These are phyloP conservation scores for Fusarium succisae DNA, from an alignment of 2,329 filamentous ascomycete species.

Conservation along the genomic window DNA sequence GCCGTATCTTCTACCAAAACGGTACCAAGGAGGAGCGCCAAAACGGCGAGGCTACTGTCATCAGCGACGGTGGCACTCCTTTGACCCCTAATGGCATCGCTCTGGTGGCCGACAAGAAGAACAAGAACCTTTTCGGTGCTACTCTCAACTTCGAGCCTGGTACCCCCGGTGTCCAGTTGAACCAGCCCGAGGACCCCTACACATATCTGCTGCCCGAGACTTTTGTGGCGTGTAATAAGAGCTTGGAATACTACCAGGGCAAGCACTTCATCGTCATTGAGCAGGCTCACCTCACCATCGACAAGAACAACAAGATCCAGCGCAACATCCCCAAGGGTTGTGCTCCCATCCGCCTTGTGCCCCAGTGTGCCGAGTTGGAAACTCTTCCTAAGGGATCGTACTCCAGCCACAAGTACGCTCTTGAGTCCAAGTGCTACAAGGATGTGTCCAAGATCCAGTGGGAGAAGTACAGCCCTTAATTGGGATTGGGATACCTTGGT, in stretches of 20 bases:
- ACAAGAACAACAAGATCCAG: constrained; percentile 35
- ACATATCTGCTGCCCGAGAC: constrained; percentile 48
- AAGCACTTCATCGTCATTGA: constrained; percentile 52
- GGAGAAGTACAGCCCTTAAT: constrained; percentile 36
- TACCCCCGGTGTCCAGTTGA: constrained; percentile 48
- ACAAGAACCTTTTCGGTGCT: constrained; percentile 45
- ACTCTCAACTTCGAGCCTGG: constrained; percentile 49
- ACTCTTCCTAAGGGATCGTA: constrained; percentile 48
- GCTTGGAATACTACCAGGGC: constrained; percentile 53
- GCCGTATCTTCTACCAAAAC: constrained; percentile 60
- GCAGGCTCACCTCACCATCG: constrained; percentile 45
- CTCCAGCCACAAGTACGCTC: constrained; percentile 53
- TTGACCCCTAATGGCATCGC: constrained; percentile 51
- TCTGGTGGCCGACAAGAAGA: constrained; percentile 41
- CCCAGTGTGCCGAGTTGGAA: constrained; percentile 54
- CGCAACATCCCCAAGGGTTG: constrained; percentile 49
- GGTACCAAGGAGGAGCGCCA: constrained; percentile 52
- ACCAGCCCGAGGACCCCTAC: constrained; percentile 35
- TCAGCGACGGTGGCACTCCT: constrained; percentile 54
- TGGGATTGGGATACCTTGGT: background rate
- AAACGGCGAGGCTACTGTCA: constrained; percentile 45
- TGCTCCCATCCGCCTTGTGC: constrained; percentile 53
- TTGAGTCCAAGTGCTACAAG: constrained; percentile 52
- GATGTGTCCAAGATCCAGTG: constrained; percentile 47
- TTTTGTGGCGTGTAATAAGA: constrained; percentile 55